Conservation (phyloP, 2,329 filamentous ascomycete species). For the Fusarium luffae region DNA sequence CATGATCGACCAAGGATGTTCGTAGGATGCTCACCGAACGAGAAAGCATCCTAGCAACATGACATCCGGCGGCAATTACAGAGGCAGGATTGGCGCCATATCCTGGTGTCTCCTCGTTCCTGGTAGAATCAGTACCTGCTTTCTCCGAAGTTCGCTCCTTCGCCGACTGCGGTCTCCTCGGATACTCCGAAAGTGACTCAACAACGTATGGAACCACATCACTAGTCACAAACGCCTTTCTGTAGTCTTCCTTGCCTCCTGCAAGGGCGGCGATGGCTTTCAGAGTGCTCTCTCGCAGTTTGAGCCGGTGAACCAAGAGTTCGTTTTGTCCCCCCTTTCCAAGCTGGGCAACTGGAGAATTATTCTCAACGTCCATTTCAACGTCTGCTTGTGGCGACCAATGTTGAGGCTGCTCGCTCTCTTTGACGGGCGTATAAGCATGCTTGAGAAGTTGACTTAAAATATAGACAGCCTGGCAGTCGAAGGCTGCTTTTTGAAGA, state of each 20-base stretch:
- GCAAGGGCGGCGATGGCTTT: constrained; percentile 85
- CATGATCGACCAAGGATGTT: constrained; percentile 88
- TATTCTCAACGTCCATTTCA: constrained; percentile 49
- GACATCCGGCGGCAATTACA: constrained; percentile 87
- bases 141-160: constrained; percentile 57
- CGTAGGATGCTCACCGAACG: constrained; percentile 86
- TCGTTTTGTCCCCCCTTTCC: constrained; percentile 71
- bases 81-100: constrained; percentile 79
- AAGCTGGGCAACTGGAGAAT: constrained; percentile 59
- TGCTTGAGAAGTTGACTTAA: constrained; percentile 62
- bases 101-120: constrained; percentile 52
- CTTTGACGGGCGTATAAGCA: constrained; percentile 60
- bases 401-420: constrained; percentile 46
- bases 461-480: constrained; percentile 64
- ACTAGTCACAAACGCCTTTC: constrained; percentile 83
- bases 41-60: constrained; percentile 81
- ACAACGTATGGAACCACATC: constrained; percentile 85
- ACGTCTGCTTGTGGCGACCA: constrained; percentile 55
- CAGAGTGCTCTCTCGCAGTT: constrained; percentile 78
- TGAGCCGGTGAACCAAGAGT: constrained; percentile 74
- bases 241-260: constrained; percentile 83
- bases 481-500: constrained; percentile 84
- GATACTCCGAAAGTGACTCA: constrained; percentile 75
- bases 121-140: constrained; percentile 48
- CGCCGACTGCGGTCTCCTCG: constrained; percentile 59